A percentile compares a stretch with the other conserved stretches of the same genome.
These are phyloP conservation scores for Mayamaea pseudoterrestris DNA, from an alignment of 108 stramenopile genomes.

Conservation along the genomic window DNA sequence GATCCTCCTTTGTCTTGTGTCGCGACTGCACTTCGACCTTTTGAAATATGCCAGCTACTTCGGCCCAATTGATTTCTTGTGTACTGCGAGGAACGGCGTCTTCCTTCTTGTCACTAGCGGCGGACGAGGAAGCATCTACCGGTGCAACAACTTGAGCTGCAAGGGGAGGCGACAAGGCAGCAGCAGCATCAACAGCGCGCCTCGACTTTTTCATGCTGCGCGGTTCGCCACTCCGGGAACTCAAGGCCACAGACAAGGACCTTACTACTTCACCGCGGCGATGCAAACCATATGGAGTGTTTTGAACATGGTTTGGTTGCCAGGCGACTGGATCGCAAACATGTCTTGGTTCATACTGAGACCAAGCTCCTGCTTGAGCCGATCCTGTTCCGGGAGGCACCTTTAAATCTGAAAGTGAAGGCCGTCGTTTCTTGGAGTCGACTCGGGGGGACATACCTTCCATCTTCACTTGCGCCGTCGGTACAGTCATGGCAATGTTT, in stretches of 20 bases:
- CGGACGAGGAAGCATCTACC: too few relatives aligned
- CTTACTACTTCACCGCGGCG: background rate
- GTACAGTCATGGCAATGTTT: constrained; percentile 1
- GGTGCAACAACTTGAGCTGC: background rate
- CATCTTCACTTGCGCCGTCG: background rate
- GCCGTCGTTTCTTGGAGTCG: constrained; percentile 20
- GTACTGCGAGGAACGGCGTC: constrained; percentile 34
- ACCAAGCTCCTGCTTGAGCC: constrained; percentile 31
- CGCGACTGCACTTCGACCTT: constrained; percentile 29
- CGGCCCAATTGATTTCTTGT: constrained; percentile 53
- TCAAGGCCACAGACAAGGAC: constrained; percentile 1
- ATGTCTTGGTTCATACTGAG: constrained; percentile 56
- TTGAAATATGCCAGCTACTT: constrained; percentile 67
- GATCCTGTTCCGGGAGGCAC: constrained; percentile 45
- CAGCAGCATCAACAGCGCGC: background rate
- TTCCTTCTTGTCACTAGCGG: background rate
- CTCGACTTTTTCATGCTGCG: background rate
- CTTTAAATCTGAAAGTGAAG: constrained; percentile 22
- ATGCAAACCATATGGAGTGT: constrained; percentile 51
- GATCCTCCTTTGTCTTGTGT: too few relatives aligned
- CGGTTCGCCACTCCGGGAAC: background rate
- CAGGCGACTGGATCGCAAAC: constrained; percentile 40
- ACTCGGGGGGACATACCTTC: constrained; percentile 10
- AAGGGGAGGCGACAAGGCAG: background rate
- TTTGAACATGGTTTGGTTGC: constrained; percentile 30